Base-by-base conservation (phyloP, 768 basidiomycete genomes). In the Dentipellis sp. region DNA sequence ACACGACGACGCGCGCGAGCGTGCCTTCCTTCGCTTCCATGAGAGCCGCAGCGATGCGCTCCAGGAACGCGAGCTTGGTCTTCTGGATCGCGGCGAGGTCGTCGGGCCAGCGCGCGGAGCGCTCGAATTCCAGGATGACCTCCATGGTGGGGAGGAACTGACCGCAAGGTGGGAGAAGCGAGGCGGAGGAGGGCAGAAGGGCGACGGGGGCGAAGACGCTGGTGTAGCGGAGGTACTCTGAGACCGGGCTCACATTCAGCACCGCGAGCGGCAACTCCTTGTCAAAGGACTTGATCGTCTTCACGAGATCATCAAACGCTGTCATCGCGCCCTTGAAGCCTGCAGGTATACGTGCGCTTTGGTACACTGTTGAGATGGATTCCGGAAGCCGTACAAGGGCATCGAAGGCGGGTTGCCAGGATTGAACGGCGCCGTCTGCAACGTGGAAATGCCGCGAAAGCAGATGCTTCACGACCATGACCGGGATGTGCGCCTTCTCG, bases 21-120 rank as follows among this genome's bases (percentile, higher is more conserved):
- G 85, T 68, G 8, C 82, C 82, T 0, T 74, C 56, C 1, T 78
- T 70, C 1, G 74, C 64, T 10, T 69, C 67, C 78, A 83, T 81
- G 49, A 97, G 74, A 1, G 77, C 75, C 17, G 75, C 72, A 1
- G 87, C 91, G 7, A 97, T 75, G 40, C 82, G 81, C 65, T 93
- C 90, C 58, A 97, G 82, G 66, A 98, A 88, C 0, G 94, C 95
- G 1, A 95, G 74, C 68, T 98, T 98, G 69, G 93, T 86, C 59
- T 91, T 91, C 68, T 97, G 95, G 49, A 97, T 88, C 0, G 94
- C 93, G 16, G 75, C 78, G 4, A 98, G 77, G 61, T 98, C 93
- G 64, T 98, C 94, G 0, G 97, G 95, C 97, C 97, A 99, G 59
- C 81, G 81, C 0, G 86, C 83, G 0, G 93, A 95, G 59, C 86